phyloP scores from a whole-genome alignment of 2,329 filamentous ascomycete species.

The Blumeriella jaapii region DNA sequence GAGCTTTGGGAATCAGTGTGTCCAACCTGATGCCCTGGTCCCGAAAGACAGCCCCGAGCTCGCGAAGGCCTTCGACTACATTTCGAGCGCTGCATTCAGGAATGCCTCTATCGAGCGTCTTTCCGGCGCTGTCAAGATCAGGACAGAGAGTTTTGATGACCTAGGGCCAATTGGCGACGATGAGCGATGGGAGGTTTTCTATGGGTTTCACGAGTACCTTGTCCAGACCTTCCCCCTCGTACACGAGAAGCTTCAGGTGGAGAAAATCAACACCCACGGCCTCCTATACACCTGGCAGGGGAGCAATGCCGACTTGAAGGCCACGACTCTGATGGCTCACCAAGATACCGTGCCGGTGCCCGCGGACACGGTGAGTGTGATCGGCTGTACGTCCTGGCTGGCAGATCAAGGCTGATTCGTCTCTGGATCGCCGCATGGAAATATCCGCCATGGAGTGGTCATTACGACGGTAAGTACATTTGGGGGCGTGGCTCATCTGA shows the following conservation, averaged over 20 bases:
- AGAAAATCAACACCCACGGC: constrained; percentile 5
- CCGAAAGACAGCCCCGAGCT: constrained; percentile 1
- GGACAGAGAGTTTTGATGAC: constrained; percentile 6
- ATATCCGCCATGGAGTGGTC: constrained; percentile 37
- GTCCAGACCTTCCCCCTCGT: constrained; percentile 3
- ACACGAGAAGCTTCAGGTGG: constrained; percentile 9
- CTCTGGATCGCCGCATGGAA: constrained; percentile 34
- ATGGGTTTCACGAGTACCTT: constrained; percentile 4
- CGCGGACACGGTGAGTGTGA: constrained; percentile 2
- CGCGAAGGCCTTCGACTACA: constrained; percentile 2
- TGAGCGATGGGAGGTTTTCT: constrained; percentile 4
- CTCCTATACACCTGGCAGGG: constrained; percentile 4
- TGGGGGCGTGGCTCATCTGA: constrained; percentile 46
- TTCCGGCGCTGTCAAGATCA: constrained; percentile 4
- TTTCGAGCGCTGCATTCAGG: constrained; percentile 1
- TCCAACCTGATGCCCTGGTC: constrained; percentile 4
- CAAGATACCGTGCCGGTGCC: constrained; percentile 33
- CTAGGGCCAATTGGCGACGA: constrained; percentile 3
- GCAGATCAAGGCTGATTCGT: constrained; percentile 17
- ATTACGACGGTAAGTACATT: constrained; percentile 41
- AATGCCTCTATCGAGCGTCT: constrained; percentile 4
- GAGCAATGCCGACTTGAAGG: constrained; percentile 1
- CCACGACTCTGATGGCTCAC: constrained; percentile 4
- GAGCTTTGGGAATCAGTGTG: constrained; percentile 2
- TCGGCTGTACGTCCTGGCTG: no score